Base-by-base conservation (phyloP, 2,329 filamentous ascomycete species). In the Aspergillus calidoustus region DNA sequence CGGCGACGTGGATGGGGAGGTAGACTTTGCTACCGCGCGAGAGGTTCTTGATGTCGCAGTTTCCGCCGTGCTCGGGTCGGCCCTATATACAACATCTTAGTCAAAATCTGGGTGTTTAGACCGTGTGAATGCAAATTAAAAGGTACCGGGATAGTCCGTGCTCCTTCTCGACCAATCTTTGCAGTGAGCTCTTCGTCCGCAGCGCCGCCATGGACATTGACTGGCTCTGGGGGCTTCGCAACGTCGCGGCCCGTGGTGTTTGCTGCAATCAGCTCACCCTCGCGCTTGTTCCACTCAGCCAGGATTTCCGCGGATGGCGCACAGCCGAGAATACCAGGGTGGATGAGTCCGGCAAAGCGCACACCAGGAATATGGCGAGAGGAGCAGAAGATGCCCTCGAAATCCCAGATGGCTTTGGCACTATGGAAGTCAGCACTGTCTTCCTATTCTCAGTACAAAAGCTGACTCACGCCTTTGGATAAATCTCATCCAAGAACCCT, bases 11-110 rank as follows among this genome's bases (percentile, higher is more conserved):
- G 0, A 97, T 90, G 0, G 93, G 93, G 0, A 97, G 84, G 74
- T 93, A 97, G 0, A 96, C 91, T 72, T 93, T 94, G 61, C 85
- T 89, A 2, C 91, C 92, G 7, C 91, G 82, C 1, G 86, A 90
- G 31, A 96, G 82, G 70, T 95, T 95, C 80, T 96, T 96, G 76
- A 96, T 95, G 68, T 97, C 92, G 73, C 92, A 95, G 71, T 96
- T 96, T 0, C 93, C 93, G 15, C 93, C 93, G 69, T 96, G 91
- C 71, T 96, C 92, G 0, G 92, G 92, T 0, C 92, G 82, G 2
- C 93, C 86, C 54, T 79, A 25, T 28, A 28, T 7, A 28, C 25
- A 5, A 47, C 17, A 30, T 46, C 1, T 54, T n/a, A 9, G n/a
- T 66, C 6, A 63, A 31, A 28, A 15, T 31, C 7, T 9, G 6